A percentile compares a stretch with the other conserved stretches of the same genome.
phyloP scores from a whole-genome alignment of 768 basidiomycete species.

The Aureoboletus auriporus region DNA sequence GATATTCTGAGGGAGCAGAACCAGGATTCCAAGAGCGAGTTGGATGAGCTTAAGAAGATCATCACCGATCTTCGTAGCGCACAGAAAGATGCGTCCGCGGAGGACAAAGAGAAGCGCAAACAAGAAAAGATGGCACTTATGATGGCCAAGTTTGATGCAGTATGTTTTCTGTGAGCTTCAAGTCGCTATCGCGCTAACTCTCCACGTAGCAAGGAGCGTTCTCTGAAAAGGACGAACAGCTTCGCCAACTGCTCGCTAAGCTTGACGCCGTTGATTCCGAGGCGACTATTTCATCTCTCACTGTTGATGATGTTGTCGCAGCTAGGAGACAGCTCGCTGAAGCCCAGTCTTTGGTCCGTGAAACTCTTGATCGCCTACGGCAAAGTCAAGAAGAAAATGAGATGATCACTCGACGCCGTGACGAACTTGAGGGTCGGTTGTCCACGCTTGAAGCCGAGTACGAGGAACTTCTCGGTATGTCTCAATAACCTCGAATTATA shows the following conservation, averaged over 20 bases:
- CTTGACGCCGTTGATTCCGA: slow-evolving; percentile 77
- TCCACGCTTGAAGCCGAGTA: slow-evolving; percentile 86
- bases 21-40: slow-evolving; percentile 75
- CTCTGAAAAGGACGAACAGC: slow-evolving; percentile 93
- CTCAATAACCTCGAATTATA: neutral
- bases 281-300: slow-evolving; percentile 49
- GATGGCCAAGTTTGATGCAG: slow-evolving; percentile 99
- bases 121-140: slow-evolving; percentile 99
- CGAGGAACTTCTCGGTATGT: slow-evolving; percentile 90
- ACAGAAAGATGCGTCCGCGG: slow-evolving; percentile 82
- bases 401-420: slow-evolving; percentile 71
- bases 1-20: slow-evolving; percentile 97
- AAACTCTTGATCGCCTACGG: slow-evolving; percentile 84
- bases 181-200: slow-evolving; percentile 4
- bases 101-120: slow-evolving; percentile 98
- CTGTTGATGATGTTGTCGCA: slow-evolving; percentile 73
- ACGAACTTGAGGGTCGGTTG: slow-evolving; percentile 84
- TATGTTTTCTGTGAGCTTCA: slow-evolving; percentile 36
- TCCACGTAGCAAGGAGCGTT: slow-evolving; percentile 75
- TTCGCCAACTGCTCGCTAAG: slow-evolving; percentile 79
- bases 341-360: slow-evolving; percentile 78
- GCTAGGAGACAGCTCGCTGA: slow-evolving; percentile 87
- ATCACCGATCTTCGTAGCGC: slow-evolving; percentile 73
- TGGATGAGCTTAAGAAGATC: slow-evolving; percentile 85
- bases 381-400: slow-evolving; percentile 93